Evolutionary conservation across 2,329 filamentous ascomycete genomes (phyloP).

Genomic region (Ciborinia camelliae): DNA sequence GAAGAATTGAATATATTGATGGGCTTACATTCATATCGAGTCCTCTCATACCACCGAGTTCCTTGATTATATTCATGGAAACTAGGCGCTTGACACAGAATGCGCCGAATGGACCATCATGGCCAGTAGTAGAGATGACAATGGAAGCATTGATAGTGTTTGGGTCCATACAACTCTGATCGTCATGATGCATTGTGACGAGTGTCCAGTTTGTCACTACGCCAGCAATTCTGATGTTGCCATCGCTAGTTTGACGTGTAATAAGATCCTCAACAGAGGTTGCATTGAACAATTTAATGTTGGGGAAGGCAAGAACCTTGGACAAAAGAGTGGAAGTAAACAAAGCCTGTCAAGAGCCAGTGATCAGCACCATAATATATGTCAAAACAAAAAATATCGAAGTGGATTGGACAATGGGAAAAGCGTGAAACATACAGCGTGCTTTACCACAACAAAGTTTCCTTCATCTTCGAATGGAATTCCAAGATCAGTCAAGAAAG

Average conservation of each 20-base stretch:
- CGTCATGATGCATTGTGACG: conserved; percentile 81
- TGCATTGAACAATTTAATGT: conserved; percentile 95
- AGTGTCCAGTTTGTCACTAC: conserved; percentile 97
- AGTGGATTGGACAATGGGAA: neutral
- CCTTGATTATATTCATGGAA: conserved; percentile 78
- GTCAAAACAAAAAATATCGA: too few species aligned
- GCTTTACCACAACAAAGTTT: conserved; percentile 87
- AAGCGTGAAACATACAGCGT: conserved; percentile 52
- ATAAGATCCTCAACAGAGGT: conserved; percentile 91
- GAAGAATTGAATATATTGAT: neutral
- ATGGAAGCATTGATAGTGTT: conserved; percentile 94
- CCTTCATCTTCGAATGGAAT: conserved; percentile 87
- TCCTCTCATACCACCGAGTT: conserved; percentile 87
- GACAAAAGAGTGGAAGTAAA: conserved; percentile 87
- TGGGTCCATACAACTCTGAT: conserved; percentile 94
- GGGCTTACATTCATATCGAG: conserved; percentile 73
- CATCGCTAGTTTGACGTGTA: conserved; percentile 61
- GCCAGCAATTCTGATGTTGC: conserved; percentile 69
- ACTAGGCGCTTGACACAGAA: conserved; percentile 90
- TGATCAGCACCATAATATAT: neutral
- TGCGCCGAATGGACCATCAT: conserved; percentile 86
- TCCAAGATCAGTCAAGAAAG: conserved; percentile 76
- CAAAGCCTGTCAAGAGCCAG: conserved; percentile 50
- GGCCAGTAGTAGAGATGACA: conserved; percentile 84
- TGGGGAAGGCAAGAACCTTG: conserved; percentile 79